These are phyloP conservation scores for Beauveria sp. DNA, from an alignment of 2,329 filamentous ascomycete genomes.

Conservation along the genomic window DNA sequence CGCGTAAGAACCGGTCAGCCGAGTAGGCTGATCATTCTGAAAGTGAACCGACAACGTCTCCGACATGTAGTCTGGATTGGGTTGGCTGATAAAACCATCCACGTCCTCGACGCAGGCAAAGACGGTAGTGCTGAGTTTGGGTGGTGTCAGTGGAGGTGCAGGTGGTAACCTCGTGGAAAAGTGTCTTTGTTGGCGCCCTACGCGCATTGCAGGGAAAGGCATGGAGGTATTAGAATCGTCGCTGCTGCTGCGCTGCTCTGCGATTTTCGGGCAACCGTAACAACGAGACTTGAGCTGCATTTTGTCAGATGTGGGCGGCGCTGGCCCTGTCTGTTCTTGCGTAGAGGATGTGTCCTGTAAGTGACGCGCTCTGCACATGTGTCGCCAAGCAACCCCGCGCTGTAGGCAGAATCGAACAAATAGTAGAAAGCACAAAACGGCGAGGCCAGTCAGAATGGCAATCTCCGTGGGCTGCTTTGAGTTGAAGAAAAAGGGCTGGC, in stretches of 20 bases:
- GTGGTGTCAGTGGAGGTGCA: constrained; percentile 43
- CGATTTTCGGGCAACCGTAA: not conserved
- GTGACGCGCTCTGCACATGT: constrained; percentile 13
- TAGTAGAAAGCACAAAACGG: constrained; percentile 8
- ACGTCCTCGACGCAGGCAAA: constrained; percentile 37
- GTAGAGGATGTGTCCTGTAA: not conserved
- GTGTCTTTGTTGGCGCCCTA: constrained; percentile 16
- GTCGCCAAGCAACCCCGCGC: constrained; percentile 1
- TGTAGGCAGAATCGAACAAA: constrained; percentile 6
- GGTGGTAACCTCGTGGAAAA: constrained; percentile 33
- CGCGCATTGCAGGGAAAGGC: not conserved
- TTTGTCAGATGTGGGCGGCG: not conserved
- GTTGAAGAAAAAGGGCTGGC: constrained; percentile 4
- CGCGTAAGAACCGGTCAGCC: constrained; percentile 36
- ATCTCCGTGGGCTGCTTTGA: constrained; percentile 5
- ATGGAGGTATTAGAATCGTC: not conserved
- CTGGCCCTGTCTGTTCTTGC: not conserved
- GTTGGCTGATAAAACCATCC: constrained; percentile 39
- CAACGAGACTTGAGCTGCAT: constrained; percentile 20
- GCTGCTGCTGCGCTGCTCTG: not conserved
- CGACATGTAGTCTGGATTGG: constrained; percentile 42
- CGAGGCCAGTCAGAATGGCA: constrained; percentile 8
- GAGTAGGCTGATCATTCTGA: constrained; percentile 22
- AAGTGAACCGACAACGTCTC: constrained; percentile 24
- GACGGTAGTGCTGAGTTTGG: constrained; percentile 33